Evolutionary conservation across 148 eudicot genomes (phyloP).

Genomic region (Chenopodium berlandieri): DNA sequence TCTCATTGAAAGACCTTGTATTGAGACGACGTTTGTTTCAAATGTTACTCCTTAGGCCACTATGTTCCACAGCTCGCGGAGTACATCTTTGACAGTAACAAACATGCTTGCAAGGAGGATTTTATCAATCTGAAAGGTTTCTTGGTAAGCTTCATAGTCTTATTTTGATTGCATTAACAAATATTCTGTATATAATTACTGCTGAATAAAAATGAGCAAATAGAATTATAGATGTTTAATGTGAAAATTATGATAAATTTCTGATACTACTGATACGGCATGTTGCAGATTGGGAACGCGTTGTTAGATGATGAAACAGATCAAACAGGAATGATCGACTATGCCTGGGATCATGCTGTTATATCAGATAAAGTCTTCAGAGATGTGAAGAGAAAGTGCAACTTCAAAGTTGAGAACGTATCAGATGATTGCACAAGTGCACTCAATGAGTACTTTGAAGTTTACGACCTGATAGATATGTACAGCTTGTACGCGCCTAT

Average conservation of each 20-base stretch:
- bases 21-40: background rate
- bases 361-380: constrained; percentile 57
- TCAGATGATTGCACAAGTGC: constrained; percentile 36
- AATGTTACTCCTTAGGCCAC: constrained; percentile 50
- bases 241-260: background rate
- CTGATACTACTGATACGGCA: background rate
- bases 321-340: constrained; percentile 76
- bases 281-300: constrained; percentile 78
- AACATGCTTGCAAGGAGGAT: constrained; percentile 42
- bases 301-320: constrained; percentile 75
- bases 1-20: background rate
- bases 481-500: constrained; percentile 74
- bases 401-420: constrained; percentile 38
- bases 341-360: constrained; percentile 91
- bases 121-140: constrained; percentile 70
- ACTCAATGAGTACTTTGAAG: constrained; percentile 51
- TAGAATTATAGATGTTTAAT: background rate
- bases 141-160: constrained; percentile 44
- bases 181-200: no score
- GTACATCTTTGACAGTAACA: constrained; percentile 54
- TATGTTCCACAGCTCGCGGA: constrained; percentile 87
- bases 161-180: background rate
- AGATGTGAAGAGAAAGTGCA: constrained; percentile 48
- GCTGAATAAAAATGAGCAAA: background rate
- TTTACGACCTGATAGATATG: constrained; percentile 76